These are phyloP conservation scores for Erigeron philadelphicus DNA, from an alignment of 140 eudicot species.

Conservation along the genomic window DNA sequence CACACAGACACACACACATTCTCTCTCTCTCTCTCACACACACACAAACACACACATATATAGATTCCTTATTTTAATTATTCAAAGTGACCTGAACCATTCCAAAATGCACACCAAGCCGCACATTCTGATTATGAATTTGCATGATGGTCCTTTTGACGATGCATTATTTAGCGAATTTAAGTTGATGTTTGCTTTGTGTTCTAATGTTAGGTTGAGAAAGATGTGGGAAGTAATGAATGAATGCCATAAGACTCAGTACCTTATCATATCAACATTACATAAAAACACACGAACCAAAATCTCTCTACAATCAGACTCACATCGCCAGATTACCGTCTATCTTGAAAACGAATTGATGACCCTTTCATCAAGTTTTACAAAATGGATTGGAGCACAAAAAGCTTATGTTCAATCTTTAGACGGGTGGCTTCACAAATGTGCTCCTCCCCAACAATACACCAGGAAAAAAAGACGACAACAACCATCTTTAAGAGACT, in stretches of 20 bases:
- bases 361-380: constrained; percentile 53
- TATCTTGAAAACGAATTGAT: constrained; percentile 48
- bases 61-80: background rate
- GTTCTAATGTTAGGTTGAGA: constrained; percentile 50
- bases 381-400: constrained; percentile 69
- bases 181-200: background rate
- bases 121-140: background rate
- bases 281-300: constrained; percentile 36
- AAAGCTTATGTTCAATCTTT: constrained; percentile 62
- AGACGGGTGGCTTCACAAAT: constrained; percentile 66
- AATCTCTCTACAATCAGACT: constrained; percentile 59
- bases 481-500: constrained; percentile 42
- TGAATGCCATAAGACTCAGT: constrained; percentile 71
- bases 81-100: background rate
- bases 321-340: constrained; percentile 48
- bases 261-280: constrained; percentile 52
- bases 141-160: background rate
- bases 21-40: no score
- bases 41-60: no score
- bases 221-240: constrained; percentile 94
- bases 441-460: constrained; percentile 49
- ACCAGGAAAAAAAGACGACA: constrained; percentile 43
- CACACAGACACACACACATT: no score
- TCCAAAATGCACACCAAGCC: background rate
- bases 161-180: background rate